Evolutionary conservation across 2,329 filamentous ascomycete species (phyloP), one percentile per base, ranked within the genome.

Genomic region (Neopestalotiopsis sp.): DNA sequence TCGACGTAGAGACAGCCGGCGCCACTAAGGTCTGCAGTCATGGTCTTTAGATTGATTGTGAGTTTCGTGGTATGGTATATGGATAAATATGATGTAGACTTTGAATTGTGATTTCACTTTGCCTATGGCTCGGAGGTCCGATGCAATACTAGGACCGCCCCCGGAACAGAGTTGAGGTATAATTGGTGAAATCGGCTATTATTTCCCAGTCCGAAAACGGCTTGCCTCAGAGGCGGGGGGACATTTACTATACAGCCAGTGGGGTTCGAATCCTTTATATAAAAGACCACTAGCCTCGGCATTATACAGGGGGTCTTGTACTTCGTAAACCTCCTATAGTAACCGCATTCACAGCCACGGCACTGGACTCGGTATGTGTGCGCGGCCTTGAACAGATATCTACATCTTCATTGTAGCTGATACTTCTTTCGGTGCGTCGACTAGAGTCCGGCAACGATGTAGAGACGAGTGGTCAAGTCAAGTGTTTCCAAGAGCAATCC

Each of bases 1-100:
- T 69, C 73, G 57, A 80, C 78, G 67, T 74, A 79, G 57, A 79
- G 73, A 20, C 79, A 73, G 32, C 79, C 79, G 5, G 71, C 74
- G 53, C 78, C 78, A 30, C 32, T 34, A 20, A 73, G 17, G 20
- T 24, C 28, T 34, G n/a, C 24, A 13, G 49, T 30, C 65, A 67
- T 67, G 20, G 45, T 53, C 17, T 28, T 28, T 28, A 4, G 24
- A 38, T 10, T 7, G 5, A 53, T 53, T 49, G 42, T 53, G 5
- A 53, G n/a, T 17, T 20, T 53, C 24, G 45, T 53, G 7, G 17
- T 53, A n/a, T 14, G 45, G 45, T 7, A 38, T 38, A 20, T 53
- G 45, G n/a, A 17, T 6, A 20, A 17, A 53, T 17, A n/a, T 17
- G n/a, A 7, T 53, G 45, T 2, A 10, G 17, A 7, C 17, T 20